A percentile compares a stretch with the other conserved stretches of the same genome.
Conservation (phyloP, 495 filamentous ascomycete genomes). For the Trichoderma reesei region DNA sequence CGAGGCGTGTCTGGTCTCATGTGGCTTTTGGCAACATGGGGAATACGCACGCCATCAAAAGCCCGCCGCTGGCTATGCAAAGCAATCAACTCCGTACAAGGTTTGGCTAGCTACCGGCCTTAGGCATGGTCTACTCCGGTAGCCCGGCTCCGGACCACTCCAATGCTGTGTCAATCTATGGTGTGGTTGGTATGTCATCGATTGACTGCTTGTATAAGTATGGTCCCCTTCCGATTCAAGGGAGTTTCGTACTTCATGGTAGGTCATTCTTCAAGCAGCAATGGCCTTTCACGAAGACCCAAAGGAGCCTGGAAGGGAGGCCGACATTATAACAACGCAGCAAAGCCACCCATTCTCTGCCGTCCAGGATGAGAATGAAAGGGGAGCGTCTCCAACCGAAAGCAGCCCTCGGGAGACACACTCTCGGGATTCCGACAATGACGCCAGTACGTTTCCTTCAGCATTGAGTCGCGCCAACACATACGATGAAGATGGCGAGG, state of each 20-base stretch:
- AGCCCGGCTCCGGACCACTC: not conserved
- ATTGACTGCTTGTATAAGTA: not conserved
- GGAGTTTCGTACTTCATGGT: not conserved
- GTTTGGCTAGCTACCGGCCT: not conserved
- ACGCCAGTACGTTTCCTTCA: not conserved
- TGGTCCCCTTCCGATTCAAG: not conserved
- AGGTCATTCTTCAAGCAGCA: not conserved
- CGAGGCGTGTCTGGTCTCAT: not conserved
- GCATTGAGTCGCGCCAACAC: not conserved
- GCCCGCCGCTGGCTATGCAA: not conserved
- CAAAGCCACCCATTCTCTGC: not conserved
- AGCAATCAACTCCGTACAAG: slow-evolving; percentile 1
- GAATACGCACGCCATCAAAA: not conserved
- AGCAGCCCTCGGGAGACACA: not conserved
- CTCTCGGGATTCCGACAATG: not conserved
- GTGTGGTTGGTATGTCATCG: not conserved
- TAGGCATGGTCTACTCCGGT: not conserved
- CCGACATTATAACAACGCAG: not conserved
- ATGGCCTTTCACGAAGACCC: not conserved
- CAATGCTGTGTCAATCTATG: not conserved
- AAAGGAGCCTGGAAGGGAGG: not conserved
- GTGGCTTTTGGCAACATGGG: not conserved
- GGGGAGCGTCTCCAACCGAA: not conserved
- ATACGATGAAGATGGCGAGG: not conserved
- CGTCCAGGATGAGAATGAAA: not conserved